phyloP scores from a whole-genome alignment of 306 rosid species.

The Quercus aquifolioides region DNA sequence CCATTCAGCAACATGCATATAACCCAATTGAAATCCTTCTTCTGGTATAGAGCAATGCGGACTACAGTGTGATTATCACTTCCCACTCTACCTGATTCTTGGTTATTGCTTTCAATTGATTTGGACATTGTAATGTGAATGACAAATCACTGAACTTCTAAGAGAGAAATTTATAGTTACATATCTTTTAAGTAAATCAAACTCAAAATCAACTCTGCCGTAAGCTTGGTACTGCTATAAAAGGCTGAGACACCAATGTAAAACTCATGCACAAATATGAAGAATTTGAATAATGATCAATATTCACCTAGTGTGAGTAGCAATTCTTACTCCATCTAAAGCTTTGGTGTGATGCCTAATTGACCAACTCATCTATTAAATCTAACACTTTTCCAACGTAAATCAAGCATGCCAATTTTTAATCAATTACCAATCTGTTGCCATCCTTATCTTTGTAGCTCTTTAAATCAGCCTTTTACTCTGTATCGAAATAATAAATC shows the following conservation, averaged over 20 bases:
- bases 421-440: conserved; percentile 6
- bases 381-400: conserved; percentile 1
- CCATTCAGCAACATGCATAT: conserved; percentile 88
- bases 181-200: neutral
- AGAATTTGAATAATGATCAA: too few species aligned
- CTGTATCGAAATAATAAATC: too few species aligned
- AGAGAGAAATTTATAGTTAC: neutral
- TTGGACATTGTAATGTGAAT: conserved; percentile 88
- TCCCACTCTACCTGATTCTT: conserved; percentile 97
- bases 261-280: too few species aligned
- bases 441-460: neutral
- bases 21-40: conserved; percentile 90
- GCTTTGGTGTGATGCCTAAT: conserved; percentile 7
- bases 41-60: conserved; percentile 82
- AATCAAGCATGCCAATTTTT: neutral
- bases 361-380: conserved; percentile 1
- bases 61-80: conserved; percentile 75
- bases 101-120: conserved; percentile 93
- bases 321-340: neutral
- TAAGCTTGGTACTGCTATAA: neutral
- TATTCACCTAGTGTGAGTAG: neutral
- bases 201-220: neutral
- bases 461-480: neutral
- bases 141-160: conserved; percentile 71
- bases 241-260: neutral